Evolutionary conservation across 768 basidiomycete species (phyloP).

Genomic region (Pleurotus pulmonarius): DNA sequence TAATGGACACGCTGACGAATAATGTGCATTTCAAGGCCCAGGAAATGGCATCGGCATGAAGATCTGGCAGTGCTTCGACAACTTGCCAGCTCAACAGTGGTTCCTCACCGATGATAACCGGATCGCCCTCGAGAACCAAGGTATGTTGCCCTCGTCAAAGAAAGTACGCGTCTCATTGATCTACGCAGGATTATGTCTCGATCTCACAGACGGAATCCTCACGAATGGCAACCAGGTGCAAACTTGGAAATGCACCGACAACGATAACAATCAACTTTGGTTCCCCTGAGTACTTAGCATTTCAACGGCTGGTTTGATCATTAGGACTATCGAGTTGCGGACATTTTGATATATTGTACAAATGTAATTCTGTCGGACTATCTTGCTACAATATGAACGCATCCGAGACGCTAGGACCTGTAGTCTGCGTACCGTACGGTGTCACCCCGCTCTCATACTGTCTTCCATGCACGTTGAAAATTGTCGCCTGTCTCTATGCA

Average conservation of each 20-base stretch:
- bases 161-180: neutral
- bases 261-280: conserved; percentile 1
- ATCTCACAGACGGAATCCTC: neutral
- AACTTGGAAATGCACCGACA: conserved; percentile 5
- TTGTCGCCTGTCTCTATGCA: too few relatives aligned
- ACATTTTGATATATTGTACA: too few relatives aligned
- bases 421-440: too few relatives aligned
- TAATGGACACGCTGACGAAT: neutral
- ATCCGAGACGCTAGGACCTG: too few relatives aligned
- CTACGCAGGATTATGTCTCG: neutral
- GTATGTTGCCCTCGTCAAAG: neutral
- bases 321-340: too few relatives aligned
- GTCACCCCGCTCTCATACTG: too few relatives aligned
- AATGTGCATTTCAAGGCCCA: neutral
- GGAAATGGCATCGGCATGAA: conserved; percentile 3
- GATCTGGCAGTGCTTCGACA: conserved; percentile 3
- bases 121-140: conserved; percentile 4
- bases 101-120: conserved; percentile 6
- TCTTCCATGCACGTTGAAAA: too few relatives aligned
- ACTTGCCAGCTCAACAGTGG: conserved; percentile 4
- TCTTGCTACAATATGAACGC: too few relatives aligned
- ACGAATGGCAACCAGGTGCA: conserved; percentile 6
- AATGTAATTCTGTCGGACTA: too few relatives aligned
- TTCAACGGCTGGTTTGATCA: too few relatives aligned
- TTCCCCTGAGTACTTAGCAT: neutral